Base-by-base conservation (phyloP, 495 filamentous ascomycete species). In the Penicillium waksmanii region DNA sequence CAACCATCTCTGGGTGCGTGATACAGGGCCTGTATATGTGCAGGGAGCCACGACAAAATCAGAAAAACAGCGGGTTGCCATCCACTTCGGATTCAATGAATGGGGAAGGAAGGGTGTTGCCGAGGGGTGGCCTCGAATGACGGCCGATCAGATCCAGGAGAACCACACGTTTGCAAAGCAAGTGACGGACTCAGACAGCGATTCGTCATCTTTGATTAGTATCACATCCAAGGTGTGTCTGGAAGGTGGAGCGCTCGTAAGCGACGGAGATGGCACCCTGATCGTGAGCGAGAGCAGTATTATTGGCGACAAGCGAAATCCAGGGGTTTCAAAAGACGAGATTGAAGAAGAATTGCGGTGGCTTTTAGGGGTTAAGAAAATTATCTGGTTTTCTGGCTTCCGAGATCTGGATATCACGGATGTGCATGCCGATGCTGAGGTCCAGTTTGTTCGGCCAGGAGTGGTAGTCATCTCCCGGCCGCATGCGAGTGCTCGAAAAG, bases 1-100 rank as follows among this genome's bases (percentile, higher is more conserved):
- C 60, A 70, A 70, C 35, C 67, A 70, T 55, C 62, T 57, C 55
- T 70, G 67, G 67, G 67, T 70, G 0, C 62, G 67, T 35, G 67
- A 68, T 50, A 68, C 65, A 17, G 67, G 67, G 10, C 67, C 67
- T 11, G 57, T 70, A 15, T 70, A 70, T n/a, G 56, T 70, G 18
- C 65, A 57, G 40, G 62, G 65, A 48, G 58, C 60, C 11, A 67
- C 57, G n/a, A 65, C 62, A 9, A 10, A 35, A 27, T 60, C 47
- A 35, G 38, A 50, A 1, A 56, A 56, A 10, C 51, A 48, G 6
- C 63, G 66, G 3, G 58, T 68, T 42, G 68, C 66, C 1, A 46
- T 71, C 7, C 57, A 62, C 52, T 67, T 69, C 51, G 52, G 63
- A 0, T 71, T 71, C 51, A 71, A 71, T 50, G 68, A 69, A 36